Evolutionary conservation across 139 green algal species (phyloP).

Genomic region (Axilococcus clingmanii): DNA sequence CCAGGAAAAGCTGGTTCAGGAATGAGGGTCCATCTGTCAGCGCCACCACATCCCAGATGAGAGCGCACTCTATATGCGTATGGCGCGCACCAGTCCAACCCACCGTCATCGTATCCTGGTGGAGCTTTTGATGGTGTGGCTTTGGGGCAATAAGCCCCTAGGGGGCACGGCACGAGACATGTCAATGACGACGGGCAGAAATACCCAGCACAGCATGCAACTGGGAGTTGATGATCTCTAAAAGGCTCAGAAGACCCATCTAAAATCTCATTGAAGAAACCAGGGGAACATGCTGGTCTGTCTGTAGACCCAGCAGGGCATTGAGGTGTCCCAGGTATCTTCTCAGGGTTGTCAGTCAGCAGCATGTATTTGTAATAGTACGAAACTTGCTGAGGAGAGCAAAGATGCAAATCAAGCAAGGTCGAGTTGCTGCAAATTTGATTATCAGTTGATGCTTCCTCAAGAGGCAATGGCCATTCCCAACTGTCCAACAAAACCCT

Average conservation of each 20-base stretch:
- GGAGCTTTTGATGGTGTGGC: slow-evolving; percentile 17
- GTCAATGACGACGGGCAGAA: slow-evolving; percentile 32
- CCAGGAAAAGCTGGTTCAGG: slow-evolving; percentile 33
- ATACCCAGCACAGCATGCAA: slow-evolving; percentile 37
- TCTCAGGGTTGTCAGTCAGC: slow-evolving; percentile 34
- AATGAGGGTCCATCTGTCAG: slow-evolving; percentile 48
- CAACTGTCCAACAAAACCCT: slow-evolving; percentile 15
- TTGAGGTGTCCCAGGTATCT: slow-evolving; percentile 26
- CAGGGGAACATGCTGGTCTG: slow-evolving; percentile 21
- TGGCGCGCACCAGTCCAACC: slow-evolving; percentile 36
- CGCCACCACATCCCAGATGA: slow-evolving; percentile 38
- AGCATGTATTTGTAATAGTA: slow-evolving; percentile 41
- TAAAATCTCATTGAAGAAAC: slow-evolving; percentile 21
- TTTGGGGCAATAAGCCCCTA: slow-evolving; percentile 28
- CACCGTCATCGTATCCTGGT: slow-evolving; percentile 8
- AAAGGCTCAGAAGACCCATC: neutral
- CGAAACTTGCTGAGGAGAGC: slow-evolving; percentile 16
- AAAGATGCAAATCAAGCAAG: slow-evolving; percentile 14
- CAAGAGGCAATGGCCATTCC: slow-evolving; percentile 24
- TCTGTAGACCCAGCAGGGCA: slow-evolving; percentile 8
- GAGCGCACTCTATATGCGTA: slow-evolving; percentile 43
- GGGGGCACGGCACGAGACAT: slow-evolving; percentile 40
- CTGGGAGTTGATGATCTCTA: neutral
- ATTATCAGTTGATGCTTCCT: neutral
- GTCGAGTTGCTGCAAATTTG: slow-evolving; percentile 29